Percentiles rank a stretch among this genome's conserved stretches.
Evolutionary conservation across 2,329 filamentous ascomycete genomes (phyloP).

Genomic region (Escovopsis sp.): DNA sequence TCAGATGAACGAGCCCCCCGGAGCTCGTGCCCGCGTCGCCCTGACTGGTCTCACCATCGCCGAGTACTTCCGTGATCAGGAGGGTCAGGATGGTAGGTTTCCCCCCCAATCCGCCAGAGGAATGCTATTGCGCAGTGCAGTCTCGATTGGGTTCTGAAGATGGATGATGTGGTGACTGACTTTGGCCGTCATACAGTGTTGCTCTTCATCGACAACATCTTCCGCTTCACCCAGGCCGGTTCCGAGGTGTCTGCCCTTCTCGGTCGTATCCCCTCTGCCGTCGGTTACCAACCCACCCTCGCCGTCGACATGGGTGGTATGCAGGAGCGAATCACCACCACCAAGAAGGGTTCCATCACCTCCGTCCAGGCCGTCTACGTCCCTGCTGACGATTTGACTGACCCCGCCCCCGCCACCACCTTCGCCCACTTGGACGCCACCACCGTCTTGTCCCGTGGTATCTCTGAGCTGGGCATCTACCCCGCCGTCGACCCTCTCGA

Average conservation of each 20-base stretch:
- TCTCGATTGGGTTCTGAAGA: no score
- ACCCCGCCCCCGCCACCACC: constrained; percentile 97
- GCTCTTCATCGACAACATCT: constrained; percentile 99
- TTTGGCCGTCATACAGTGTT: constrained; percentile 49
- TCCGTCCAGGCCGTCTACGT: constrained; percentile 99
- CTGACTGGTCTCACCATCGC: constrained; percentile 74
- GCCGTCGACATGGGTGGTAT: constrained; percentile 98
- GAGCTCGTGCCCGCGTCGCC: constrained; percentile 98
- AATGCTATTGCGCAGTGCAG: no score
- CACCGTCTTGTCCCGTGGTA: constrained; percentile 99
- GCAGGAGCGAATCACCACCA: constrained; percentile 99
- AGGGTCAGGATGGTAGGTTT: constrained; percentile 76
- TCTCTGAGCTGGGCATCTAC: constrained; percentile 99
- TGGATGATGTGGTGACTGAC: not conserved
- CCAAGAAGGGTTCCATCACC: constrained; percentile 98
- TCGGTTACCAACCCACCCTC: constrained; percentile 99
- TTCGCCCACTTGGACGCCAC: constrained; percentile 99
- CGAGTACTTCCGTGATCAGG: constrained; percentile 64
- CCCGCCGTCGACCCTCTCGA: constrained; percentile 98
- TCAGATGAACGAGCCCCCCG: constrained; percentile 99
- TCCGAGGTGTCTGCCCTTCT: constrained; percentile 98
- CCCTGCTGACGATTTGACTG: constrained; percentile 99
- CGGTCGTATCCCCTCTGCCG: constrained; percentile 98
- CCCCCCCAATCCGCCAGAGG: no score
- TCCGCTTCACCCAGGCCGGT: constrained; percentile 99